phyloP scores from a whole-genome alignment of 176 grass and related monocot species.

The Juncus inflexus region DNA sequence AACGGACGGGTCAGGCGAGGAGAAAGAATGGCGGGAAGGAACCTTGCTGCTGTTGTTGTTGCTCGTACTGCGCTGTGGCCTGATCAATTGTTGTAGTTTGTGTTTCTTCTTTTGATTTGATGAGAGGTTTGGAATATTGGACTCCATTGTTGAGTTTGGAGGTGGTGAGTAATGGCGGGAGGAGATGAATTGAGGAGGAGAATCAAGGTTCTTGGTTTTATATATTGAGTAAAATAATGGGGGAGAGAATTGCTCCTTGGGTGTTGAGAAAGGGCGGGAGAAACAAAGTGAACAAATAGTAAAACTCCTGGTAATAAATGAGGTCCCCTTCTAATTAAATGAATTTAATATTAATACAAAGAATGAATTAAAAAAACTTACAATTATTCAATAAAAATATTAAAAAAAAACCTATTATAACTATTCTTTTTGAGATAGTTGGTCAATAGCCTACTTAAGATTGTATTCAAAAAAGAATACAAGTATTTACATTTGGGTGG shows the following conservation, averaged over 20 bases:
- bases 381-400: too few relatives aligned
- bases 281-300: background rate
- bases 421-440: too few relatives aligned
- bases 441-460: too few relatives aligned
- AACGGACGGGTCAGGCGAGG: constrained; percentile 37
- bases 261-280: background rate
- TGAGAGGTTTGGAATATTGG: background rate
- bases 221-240: background rate
- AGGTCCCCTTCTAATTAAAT: too few relatives aligned
- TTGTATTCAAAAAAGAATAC: too few relatives aligned
- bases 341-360: too few relatives aligned
- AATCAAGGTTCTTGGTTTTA: constrained; percentile 1
- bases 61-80: background rate
- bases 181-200: background rate
- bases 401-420: too few relatives aligned
- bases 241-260: background rate
- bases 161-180: constrained; percentile 9
- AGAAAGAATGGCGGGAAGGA: constrained; percentile 31
- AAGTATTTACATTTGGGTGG: too few relatives aligned
- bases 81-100: constrained; percentile 5
- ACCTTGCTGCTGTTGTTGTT: constrained; percentile 14
- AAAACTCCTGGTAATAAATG: too few relatives aligned
- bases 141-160: constrained; percentile 19
- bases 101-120: constrained; percentile 11
- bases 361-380: too few relatives aligned